phyloP scores from a whole-genome alignment of 495 filamentous ascomycete genomes.

The Penicillium ucsense region DNA sequence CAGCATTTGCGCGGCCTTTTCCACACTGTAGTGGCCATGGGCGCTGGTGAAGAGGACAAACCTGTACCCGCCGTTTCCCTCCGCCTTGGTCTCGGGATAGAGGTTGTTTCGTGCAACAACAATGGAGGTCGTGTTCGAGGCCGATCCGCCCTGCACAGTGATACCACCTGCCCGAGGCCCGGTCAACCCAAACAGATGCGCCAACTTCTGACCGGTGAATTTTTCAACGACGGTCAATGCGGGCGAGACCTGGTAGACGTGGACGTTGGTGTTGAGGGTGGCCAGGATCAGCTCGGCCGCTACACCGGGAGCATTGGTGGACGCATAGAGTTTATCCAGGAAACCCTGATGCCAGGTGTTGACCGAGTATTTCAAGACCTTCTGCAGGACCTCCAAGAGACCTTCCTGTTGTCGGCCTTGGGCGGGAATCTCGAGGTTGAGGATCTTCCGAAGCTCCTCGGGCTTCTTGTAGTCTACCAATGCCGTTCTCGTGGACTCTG shows the following conservation, averaged over 20 bases:
- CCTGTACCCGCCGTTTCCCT: conserved; percentile 51
- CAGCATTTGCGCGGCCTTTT: conserved; percentile 81
- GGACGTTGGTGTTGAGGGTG: conserved; percentile 80
- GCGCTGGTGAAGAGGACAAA: conserved; percentile 83
- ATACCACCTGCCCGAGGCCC: conserved; percentile 72
- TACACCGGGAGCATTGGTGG: conserved; percentile 76
- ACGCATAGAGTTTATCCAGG: conserved; percentile 83
- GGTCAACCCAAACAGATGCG: conserved; percentile 64
- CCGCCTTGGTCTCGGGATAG: conserved; percentile 61
- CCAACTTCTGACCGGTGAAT: conserved; percentile 57
- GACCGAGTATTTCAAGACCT: conserved; percentile 70
- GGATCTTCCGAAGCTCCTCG: conserved; percentile 52
- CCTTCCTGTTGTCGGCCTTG: conserved; percentile 62
- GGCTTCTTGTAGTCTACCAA: conserved; percentile 65
- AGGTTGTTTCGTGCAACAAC: conserved; percentile 83
- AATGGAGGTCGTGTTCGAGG: conserved; percentile 78
- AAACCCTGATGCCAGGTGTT: conserved; percentile 98
- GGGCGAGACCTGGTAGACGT: conserved; percentile 85
- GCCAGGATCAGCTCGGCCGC: conserved; percentile 74
- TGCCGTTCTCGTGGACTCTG: conserved; percentile 41
- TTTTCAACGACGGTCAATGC: conserved; percentile 81
- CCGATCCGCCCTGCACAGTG: conserved; percentile 76
- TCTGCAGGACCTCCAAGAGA: conserved; percentile 51
- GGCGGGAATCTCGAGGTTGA: conserved; percentile 57
- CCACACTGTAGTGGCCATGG: conserved; percentile 90